Conservation (phyloP, 768 basidiomycete species). For the Podaxis carcinomalis region DNA sequence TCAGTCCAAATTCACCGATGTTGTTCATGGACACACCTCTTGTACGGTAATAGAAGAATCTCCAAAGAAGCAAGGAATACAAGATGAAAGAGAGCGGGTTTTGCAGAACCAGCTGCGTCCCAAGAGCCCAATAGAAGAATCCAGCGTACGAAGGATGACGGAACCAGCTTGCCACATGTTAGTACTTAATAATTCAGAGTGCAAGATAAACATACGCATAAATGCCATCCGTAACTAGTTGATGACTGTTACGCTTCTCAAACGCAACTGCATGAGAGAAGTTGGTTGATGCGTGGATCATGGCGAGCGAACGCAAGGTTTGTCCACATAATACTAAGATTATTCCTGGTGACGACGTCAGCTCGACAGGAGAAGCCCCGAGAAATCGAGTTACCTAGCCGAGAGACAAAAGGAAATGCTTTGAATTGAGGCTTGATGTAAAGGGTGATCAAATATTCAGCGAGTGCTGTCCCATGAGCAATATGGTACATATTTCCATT, state of each 20-base stretch:
- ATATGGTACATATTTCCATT: conserved; percentile 84
- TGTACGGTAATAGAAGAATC: conserved; percentile 83
- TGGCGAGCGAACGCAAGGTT: conserved; percentile 78
- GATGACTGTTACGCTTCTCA: conserved; percentile 67
- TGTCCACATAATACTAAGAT: conserved; percentile 67
- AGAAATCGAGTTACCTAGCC: conserved; percentile 38
- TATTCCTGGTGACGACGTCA: conserved; percentile 45
- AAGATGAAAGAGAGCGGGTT: conserved; percentile 72
- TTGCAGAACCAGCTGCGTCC: conserved; percentile 88
- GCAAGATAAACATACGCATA: conserved; percentile 60
- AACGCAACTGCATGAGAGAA: conserved; percentile 89
- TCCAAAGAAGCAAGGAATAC: conserved; percentile 70
- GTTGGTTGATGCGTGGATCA: conserved; percentile 92
- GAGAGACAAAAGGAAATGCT: conserved; percentile 49
- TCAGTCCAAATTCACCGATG: conserved; percentile 1
- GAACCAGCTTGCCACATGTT: conserved; percentile 50
- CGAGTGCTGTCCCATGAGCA: conserved; percentile 73
- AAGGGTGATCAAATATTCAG: conserved; percentile 73
- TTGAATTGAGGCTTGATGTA: conserved; percentile 69
- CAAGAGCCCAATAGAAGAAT: conserved; percentile 97
- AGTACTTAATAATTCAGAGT: neutral
- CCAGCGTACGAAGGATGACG: conserved; percentile 97
- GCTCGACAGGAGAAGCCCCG: neutral
- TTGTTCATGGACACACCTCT: conserved; percentile 48
- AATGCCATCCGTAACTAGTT: conserved; percentile 83